phyloP scores from a whole-genome alignment of 208 protist species.

The Trypanosoma vivax region DNA sequence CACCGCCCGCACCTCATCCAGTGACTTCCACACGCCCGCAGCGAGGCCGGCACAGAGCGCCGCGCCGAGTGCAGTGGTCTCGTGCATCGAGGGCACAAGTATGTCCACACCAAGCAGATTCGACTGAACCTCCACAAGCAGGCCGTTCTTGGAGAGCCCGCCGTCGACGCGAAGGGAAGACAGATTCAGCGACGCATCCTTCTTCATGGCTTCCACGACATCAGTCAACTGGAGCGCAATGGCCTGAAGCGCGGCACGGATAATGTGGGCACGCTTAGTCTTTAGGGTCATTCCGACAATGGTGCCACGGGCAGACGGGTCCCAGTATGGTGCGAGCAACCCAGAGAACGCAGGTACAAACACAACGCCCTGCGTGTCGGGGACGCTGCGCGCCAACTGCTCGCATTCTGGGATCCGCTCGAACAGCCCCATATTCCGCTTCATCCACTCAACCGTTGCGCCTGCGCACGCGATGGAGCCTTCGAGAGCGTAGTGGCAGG shows the following conservation, averaged over 20 bases:
- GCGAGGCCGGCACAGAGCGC: constrained; percentile 71
- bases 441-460: constrained; percentile 91
- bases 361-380: constrained; percentile 77
- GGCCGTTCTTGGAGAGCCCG: constrained; percentile 85
- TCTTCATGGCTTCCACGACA: constrained; percentile 72
- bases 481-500: constrained; percentile 75
- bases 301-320: constrained; percentile 88
- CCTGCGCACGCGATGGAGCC: constrained; percentile 92
- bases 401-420: constrained; percentile 55
- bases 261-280: constrained; percentile 78
- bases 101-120: constrained; percentile 79
- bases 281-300: constrained; percentile 92
- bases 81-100: constrained; percentile 49
- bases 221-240: constrained; percentile 89
- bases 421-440: constrained; percentile 90
- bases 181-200: constrained; percentile 71
- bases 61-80: constrained; percentile 75
- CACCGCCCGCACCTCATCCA: constrained; percentile 35
- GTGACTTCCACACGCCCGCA: constrained; percentile 51
- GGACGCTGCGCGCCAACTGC: constrained; percentile 35
- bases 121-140: constrained; percentile 94
- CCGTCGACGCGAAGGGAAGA: constrained; percentile 91
- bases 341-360: constrained; percentile 98
- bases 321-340: constrained; percentile 96
- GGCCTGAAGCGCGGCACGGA: constrained; percentile 81